These are phyloP conservation scores for Tetrastigma voinierianum DNA, from an alignment of 164 flowering plant species.

Conservation along the genomic window DNA sequence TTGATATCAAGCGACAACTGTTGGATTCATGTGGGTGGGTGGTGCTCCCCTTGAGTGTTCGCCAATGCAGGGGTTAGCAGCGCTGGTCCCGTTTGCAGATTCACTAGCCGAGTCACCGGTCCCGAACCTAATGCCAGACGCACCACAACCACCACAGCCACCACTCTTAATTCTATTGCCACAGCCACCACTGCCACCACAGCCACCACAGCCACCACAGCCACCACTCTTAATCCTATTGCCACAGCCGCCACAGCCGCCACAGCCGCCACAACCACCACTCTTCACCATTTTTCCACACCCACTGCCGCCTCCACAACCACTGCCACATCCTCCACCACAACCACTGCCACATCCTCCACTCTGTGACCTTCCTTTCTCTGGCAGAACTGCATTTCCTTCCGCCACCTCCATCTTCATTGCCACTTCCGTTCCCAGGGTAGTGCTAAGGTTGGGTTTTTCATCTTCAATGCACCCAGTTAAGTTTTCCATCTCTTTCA, in stretches of 20 bases:
- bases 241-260: slow-evolving; percentile 26
- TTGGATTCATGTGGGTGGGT: slow-evolving; percentile 1
- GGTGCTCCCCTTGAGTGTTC: slow-evolving; percentile 6
- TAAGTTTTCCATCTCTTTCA: slow-evolving; percentile 18
- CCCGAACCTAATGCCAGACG: slow-evolving; percentile 7
- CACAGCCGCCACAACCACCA: too few species aligned
- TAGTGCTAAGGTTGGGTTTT: background rate
- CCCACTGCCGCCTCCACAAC: too few species aligned
- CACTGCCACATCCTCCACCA: too few species aligned
- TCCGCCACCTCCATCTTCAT: slow-evolving; percentile 1
- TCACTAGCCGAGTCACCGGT: slow-evolving; percentile 9
- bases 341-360: slow-evolving; percentile 19
- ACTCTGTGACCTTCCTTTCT: slow-evolving; percentile 1
- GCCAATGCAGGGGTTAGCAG: background rate
- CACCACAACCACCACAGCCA: slow-evolving; percentile 15
- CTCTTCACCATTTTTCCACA: too few species aligned
- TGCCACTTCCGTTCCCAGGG: slow-evolving; percentile 14
- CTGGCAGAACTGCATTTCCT: slow-evolving; percentile 2
- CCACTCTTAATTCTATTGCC: slow-evolving; percentile 18
- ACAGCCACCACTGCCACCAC: slow-evolving; percentile 17
- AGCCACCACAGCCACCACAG: slow-evolving; percentile 30
- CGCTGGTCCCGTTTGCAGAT: background rate
- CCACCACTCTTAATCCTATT: slow-evolving; percentile 8
- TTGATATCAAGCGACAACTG: slow-evolving; percentile 12
- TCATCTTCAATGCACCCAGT: slow-evolving; percentile 13